Base-by-base conservation (phyloP, 2,329 filamentous ascomycete genomes). In the Verticillium albo-atrum region DNA sequence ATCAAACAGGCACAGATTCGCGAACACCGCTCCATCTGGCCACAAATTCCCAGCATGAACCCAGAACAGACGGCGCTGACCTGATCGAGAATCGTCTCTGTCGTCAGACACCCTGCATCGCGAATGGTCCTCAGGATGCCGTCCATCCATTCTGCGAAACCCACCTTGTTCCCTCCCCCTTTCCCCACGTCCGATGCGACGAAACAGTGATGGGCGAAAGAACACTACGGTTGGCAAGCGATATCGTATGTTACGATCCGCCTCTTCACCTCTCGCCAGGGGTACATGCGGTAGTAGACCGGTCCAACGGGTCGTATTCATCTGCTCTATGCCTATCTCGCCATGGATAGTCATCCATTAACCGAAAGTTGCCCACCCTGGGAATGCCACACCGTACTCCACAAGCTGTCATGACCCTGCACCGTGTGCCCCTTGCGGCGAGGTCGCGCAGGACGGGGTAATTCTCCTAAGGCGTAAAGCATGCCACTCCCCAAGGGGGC, bases 191-290 rank as follows among this genome's bases (percentile, higher is more conserved):
- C n/a, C 28, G 10, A 20, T 30, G 47, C 10, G 20, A 17, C 59
- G 35, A 59, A 61, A 56, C 58, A 61, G 20, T 14, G 32, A 26
- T 26, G 27, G n/a, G 12, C 54, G 30, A 37, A 23, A 55, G 34
- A 37, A 37, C 34, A 2, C 17, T 3, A 37, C 17, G 17, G 14
- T 7, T 7, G 34, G 7, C 30, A 37, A 37, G 17, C 34, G 34
- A 37, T n/a, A 50, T 50, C 42, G 42, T 50, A 50, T 12, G 42
- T 25, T 50, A 12, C 10, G 5, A 7, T 23, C 20, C n/a, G n/a
- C 14, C 42, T n/a, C 7, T 12, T 12, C n/a, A 12, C 20, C 20
- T 50, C 42, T 23, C 14, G 17, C 6, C n/a, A 50, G 20, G n/a
- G 7, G 42, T n/a, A 4, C 7, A 50, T 4, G 9, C 7, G 10